These are phyloP conservation scores for Kazachstania taianensis DNA, from an alignment of 805 yeast genomes.

Conservation along the genomic window DNA sequence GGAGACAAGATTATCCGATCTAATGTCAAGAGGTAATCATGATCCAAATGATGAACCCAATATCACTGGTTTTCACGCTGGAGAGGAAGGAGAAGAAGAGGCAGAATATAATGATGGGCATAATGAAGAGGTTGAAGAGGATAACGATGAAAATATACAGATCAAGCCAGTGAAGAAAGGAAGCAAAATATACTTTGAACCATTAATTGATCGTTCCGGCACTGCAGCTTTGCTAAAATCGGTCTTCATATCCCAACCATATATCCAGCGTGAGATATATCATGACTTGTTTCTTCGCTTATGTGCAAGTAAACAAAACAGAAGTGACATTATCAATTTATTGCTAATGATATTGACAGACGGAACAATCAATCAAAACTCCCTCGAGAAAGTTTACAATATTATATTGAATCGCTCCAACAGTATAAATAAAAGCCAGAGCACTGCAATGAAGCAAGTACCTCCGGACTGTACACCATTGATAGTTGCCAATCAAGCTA, in stretches of 20 bases:
- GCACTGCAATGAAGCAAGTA: constrained; percentile 18
- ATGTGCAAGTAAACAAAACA: constrained; percentile 67
- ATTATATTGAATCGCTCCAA: constrained; percentile 45
- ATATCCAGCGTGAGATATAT: constrained; percentile 49
- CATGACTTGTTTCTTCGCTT: constrained; percentile 57
- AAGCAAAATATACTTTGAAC: constrained; percentile 36
- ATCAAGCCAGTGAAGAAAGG: constrained; percentile 8
- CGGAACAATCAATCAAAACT: constrained; percentile 50
- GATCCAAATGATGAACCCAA: constrained; percentile 4
- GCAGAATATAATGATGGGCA: constrained; percentile 5
- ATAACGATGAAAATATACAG: neutral
- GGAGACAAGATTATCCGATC: constrained; percentile 17
- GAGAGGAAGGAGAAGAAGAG: constrained; percentile 10
- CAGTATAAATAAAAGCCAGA: constrained; percentile 12
- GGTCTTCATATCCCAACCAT: constrained; percentile 62
- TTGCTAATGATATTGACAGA: constrained; percentile 64
- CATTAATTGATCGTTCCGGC: constrained; percentile 67
- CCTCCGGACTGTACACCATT: constrained; percentile 61
- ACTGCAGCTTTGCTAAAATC: constrained; percentile 62
- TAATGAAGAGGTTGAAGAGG: constrained; percentile 9
- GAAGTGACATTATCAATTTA: constrained; percentile 63
- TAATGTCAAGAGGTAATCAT: constrained; percentile 2
- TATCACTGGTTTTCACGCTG: constrained; percentile 13
- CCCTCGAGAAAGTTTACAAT: constrained; percentile 52
- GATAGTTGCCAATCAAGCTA: constrained; percentile 62